Evolutionary conservation across 306 rosid genomes (phyloP).

Genomic region (Comarum palustre): DNA sequence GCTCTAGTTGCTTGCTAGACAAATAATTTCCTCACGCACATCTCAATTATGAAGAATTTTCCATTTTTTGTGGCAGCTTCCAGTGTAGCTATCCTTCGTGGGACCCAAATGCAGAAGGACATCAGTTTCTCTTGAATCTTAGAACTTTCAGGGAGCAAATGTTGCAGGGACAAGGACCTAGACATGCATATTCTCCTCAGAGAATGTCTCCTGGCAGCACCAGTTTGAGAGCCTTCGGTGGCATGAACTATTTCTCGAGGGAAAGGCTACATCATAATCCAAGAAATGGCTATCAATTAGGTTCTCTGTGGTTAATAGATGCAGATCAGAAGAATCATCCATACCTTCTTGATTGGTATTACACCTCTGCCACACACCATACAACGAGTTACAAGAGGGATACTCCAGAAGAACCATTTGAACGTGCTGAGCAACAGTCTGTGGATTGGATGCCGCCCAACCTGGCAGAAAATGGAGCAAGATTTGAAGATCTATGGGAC

Average conservation of each 20-base stretch:
- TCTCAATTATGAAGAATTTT: constrained; percentile 16
- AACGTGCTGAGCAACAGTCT: constrained; percentile 36
- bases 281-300: constrained; percentile 44
- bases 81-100: constrained; percentile 75
- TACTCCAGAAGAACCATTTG: constrained; percentile 36
- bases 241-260: constrained; percentile 38
- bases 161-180: constrained; percentile 40
- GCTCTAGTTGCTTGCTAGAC: background rate
- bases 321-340: constrained; percentile 56
- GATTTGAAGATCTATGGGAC: constrained; percentile 38
- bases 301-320: constrained; percentile 57
- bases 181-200: constrained; percentile 41
- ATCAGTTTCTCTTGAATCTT: constrained; percentile 53
- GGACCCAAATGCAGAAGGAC: constrained; percentile 73
- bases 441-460: constrained; percentile 51
- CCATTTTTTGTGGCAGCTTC: constrained; percentile 56
- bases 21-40: background rate
- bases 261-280: constrained; percentile 39
- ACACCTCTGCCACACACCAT: constrained; percentile 46
- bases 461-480: constrained; percentile 32
- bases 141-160: constrained; percentile 58
- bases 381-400: constrained; percentile 19
- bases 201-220: constrained; percentile 49
- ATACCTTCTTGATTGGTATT: constrained; percentile 83
- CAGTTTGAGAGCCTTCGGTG: constrained; percentile 37